Percentiles rank a stretch among this genome's conserved stretches.
Conservation (phyloP, 306 rosid species). For the Oxytropis ochrocephala region DNA sequence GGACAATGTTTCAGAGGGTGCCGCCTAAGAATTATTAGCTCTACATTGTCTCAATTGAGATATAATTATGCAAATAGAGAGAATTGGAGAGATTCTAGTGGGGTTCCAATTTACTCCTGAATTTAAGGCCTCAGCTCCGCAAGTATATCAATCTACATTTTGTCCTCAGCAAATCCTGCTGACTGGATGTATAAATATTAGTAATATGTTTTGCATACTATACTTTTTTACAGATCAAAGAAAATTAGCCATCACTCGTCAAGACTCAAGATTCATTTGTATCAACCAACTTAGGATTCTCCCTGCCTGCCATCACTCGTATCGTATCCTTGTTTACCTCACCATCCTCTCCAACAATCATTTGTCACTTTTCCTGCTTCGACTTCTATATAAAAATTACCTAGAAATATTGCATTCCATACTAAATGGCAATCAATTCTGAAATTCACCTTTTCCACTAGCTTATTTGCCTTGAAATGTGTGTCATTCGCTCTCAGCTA, state of each 20-base stretch:
- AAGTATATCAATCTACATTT: neutral
- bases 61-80: neutral
- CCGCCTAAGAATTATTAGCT: conserved; percentile 13
- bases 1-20: conserved; percentile 26
- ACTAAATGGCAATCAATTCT: too few relatives aligned
- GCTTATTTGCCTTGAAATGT: neutral
- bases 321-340: neutral
- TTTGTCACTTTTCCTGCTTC: conserved; percentile 2
- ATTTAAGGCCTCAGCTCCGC: neutral
- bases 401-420: neutral
- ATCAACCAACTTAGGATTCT: neutral
- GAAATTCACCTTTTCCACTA: neutral
- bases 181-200: neutral
- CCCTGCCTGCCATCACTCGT: neutral
- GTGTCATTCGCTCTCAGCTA: neutral
- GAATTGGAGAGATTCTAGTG: neutral
- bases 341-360: neutral
- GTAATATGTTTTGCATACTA: neutral
- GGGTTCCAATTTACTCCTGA: neutral
- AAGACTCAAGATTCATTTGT: neutral
- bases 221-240: too few relatives aligned
- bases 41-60: neutral
- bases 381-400: neutral
- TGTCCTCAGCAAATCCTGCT: conserved; percentile 16
- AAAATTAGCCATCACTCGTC: neutral